Percentiles rank a stretch among this genome's conserved stretches.
phyloP scores from a whole-genome alignment of 2,329 filamentous ascomycete genomes.

The Talaromyces amestolkiae region DNA sequence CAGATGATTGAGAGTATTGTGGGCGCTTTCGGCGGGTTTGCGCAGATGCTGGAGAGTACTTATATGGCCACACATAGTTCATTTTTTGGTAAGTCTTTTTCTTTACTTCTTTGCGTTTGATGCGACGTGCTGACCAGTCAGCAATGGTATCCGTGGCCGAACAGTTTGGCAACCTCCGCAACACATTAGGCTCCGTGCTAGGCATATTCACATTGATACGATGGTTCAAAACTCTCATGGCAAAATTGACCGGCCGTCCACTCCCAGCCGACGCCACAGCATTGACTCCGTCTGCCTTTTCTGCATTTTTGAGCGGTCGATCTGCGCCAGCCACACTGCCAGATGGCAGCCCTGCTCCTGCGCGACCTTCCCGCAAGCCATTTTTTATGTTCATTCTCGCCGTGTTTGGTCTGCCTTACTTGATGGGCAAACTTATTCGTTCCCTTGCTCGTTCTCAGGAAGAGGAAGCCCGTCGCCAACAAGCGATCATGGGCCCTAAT shows the following conservation, averaged over 20 bases:
- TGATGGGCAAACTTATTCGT: constrained; percentile 95
- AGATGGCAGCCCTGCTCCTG: constrained; percentile 63
- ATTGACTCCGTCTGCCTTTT: constrained; percentile 87
- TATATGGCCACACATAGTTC: constrained; percentile 99
- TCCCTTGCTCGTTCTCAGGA: constrained; percentile 80
- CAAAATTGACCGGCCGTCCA: constrained; percentile 88
- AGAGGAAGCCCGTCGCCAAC: constrained; percentile 60
- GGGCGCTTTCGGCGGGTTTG: constrained; percentile 92
- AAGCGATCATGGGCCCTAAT: constrained; percentile 54
- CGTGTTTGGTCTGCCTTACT: constrained; percentile 90
- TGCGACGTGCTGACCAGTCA: constrained; percentile 35
- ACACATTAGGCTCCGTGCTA: constrained; percentile 87
- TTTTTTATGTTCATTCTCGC: constrained; percentile 94
- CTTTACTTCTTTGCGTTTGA: not conserved
- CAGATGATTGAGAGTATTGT: constrained; percentile 98
- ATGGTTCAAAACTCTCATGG: constrained; percentile 87
- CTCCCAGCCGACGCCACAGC: constrained; percentile 82
- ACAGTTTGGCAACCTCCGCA: constrained; percentile 89
- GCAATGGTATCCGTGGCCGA: constrained; percentile 98
- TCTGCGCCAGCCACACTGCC: constrained; percentile 50
- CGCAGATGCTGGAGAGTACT: constrained; percentile 98
- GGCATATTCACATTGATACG: constrained; percentile 95
- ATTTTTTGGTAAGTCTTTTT: constrained; percentile 76
- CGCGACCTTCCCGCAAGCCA: constrained; percentile 86
- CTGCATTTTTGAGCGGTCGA: constrained; percentile 74